phyloP scores from a whole-genome alignment of 1,139 yeast genomes.

The Saccharomycopsis phalli region DNA sequence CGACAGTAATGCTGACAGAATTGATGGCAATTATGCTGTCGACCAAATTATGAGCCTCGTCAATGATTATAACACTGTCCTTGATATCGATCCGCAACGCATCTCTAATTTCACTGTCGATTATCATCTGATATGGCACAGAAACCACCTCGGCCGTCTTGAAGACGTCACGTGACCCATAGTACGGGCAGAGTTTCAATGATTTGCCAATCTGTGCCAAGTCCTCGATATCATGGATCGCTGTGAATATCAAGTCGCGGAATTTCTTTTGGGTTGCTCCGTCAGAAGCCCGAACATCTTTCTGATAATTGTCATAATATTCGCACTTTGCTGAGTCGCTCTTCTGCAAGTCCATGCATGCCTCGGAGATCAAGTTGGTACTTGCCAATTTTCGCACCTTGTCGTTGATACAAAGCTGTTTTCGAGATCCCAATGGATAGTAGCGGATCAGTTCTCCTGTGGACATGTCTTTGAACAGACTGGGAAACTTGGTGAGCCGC shows the following conservation, averaged over 20 bases:
- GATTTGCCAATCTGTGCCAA: constrained; percentile 51
- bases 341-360: constrained; percentile 67
- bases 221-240: constrained; percentile 78
- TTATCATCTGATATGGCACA: constrained; percentile 74
- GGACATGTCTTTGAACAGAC: constrained; percentile 31
- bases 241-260: constrained; percentile 50
- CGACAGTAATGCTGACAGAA: constrained; percentile 48
- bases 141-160: constrained; percentile 65
- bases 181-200: constrained; percentile 70
- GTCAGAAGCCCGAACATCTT: constrained; percentile 22
- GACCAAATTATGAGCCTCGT: constrained; percentile 85
- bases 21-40: constrained; percentile 68
- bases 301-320: constrained; percentile 35
- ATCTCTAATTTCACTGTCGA: constrained; percentile 57
- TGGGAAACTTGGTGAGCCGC: constrained; percentile 51
- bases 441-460: constrained; percentile 43
- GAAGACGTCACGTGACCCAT: constrained; percentile 52
- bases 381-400: constrained; percentile 43
- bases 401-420: constrained; percentile 74
- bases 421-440: constrained; percentile 71
- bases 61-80: constrained; percentile 67
- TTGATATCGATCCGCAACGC: constrained; percentile 51
- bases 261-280: constrained; percentile 36
- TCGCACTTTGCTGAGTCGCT: constrained; percentile 35
- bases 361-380: constrained; percentile 63